phyloP scores from a whole-genome alignment of 1,284 basidiomycete genomes.

The Irpex lacteus region DNA sequence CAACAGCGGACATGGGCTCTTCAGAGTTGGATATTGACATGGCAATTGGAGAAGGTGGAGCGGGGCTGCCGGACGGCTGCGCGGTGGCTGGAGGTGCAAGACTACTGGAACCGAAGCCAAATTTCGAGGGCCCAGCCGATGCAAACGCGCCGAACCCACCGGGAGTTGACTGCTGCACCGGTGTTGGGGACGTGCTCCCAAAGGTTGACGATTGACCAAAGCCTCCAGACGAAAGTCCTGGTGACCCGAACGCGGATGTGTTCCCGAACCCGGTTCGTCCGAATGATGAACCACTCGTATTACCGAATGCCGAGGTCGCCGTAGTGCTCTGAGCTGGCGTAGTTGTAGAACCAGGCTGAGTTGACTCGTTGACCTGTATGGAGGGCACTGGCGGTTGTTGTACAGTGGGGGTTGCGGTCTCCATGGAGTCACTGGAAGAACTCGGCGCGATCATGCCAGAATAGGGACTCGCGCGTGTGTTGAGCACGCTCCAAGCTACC shows the following conservation, averaged over 20 bases:
- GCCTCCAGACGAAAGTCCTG: not conserved
- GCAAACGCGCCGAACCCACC: conserved; percentile 31
- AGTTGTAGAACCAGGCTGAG: conserved; percentile 4
- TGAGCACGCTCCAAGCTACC: conserved; percentile 73
- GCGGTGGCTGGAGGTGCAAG: conserved; percentile 13
- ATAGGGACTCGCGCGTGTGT: conserved; percentile 50
- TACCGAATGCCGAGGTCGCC: conserved; percentile 12
- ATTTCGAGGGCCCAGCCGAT: conserved; percentile 27
- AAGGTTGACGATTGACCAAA: conserved; percentile 24
- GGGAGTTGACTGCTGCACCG: conserved; percentile 18
- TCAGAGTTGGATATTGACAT: conserved; percentile 24
- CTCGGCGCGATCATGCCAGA: conserved; percentile 45
- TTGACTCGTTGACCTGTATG: not conserved
- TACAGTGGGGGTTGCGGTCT: conserved; percentile 24
- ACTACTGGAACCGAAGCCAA: conserved; percentile 24
- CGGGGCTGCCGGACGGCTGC: conserved; percentile 5
- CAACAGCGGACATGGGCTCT: conserved; percentile 33
- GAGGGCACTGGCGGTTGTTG: conserved; percentile 5
- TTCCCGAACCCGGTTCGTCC: conserved; percentile 17
- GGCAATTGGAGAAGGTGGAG: conserved; percentile 15
- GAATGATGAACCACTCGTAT: conserved; percentile 9
- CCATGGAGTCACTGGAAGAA: conserved; percentile 13
- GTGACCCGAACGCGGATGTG: conserved; percentile 8
- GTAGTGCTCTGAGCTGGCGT: not conserved
- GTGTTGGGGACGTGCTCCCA: conserved; percentile 11